These are phyloP conservation scores for Manihot esculenta DNA, from an alignment of 441 rosid species.

Conservation along the genomic window DNA sequence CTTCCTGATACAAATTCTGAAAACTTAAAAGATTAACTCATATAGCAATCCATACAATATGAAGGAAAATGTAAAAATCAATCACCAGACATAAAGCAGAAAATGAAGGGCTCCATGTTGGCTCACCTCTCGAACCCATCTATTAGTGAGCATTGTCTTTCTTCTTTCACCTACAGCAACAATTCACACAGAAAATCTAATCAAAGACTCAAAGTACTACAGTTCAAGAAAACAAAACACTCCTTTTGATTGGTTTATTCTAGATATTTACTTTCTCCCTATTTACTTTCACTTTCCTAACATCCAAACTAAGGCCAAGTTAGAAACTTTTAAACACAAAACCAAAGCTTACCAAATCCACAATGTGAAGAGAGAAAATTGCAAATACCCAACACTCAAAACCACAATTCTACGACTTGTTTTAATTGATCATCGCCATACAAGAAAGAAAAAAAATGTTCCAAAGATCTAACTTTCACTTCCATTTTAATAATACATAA, in stretches of 20 bases:
- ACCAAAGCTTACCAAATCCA: not conserved
- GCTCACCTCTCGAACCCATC: slow-evolving; percentile 63
- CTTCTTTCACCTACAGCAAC: slow-evolving; percentile 31
- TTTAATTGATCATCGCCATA: slow-evolving; percentile 7
- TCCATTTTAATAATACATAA: not conserved
- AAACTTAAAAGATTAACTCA: slow-evolving; percentile 25
- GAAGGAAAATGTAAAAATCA: slow-evolving; percentile 6
- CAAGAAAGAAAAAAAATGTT: not conserved
- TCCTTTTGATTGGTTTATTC: not conserved
- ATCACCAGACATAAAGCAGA: not conserved
- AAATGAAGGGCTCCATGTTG: not conserved
- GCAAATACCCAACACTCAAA: slow-evolving; percentile 1
- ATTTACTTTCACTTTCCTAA: not conserved
- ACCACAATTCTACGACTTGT: not conserved
- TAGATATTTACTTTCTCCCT: not conserved
- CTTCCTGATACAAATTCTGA: slow-evolving; percentile 34
- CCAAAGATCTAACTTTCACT: slow-evolving; percentile 12
- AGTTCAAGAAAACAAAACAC: not conserved
- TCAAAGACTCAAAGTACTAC: not conserved
- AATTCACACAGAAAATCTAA: slow-evolving; percentile 14
- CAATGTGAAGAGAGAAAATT: not conserved
- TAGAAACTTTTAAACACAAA: not conserved
- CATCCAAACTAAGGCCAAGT: slow-evolving; percentile 2
- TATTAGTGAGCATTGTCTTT: slow-evolving; percentile 50
- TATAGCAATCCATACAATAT: not conserved